Percentiles rank a stretch among this genome's conserved stretches.
Conservation (phyloP, 1,139 yeast genomes). For the Suhomyces terraborum region DNA sequence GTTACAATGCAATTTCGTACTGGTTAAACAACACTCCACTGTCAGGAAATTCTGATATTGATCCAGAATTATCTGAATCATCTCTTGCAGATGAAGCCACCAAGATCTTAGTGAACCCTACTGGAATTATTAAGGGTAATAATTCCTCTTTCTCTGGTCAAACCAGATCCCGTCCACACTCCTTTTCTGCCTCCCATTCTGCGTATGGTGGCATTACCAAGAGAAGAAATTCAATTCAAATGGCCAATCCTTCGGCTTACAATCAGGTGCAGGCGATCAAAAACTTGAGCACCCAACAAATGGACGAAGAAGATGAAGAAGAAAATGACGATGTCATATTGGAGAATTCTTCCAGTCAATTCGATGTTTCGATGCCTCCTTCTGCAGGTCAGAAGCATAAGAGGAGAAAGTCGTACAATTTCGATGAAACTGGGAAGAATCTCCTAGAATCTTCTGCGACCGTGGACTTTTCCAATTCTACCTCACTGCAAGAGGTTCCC, state of each 20-base stretch:
- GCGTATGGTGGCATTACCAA: constrained; percentile 13
- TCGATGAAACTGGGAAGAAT: constrained; percentile 5
- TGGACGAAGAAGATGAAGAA: constrained; percentile 13
- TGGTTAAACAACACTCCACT: constrained; percentile 32
- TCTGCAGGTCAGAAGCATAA: constrained; percentile 19
- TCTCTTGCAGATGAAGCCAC: constrained; percentile 13
- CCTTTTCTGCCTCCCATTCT: constrained; percentile 17
- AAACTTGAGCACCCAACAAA: constrained; percentile 6
- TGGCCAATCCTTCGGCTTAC: constrained; percentile 10
- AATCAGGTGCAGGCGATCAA: constrained; percentile 5
- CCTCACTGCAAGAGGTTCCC: constrained; percentile 1
- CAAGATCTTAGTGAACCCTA: constrained; percentile 17
- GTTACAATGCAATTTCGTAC: constrained; percentile 41
- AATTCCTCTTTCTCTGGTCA: constrained; percentile 3
- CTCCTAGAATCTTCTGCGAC: not conserved
- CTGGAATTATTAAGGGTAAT: constrained; percentile 18
- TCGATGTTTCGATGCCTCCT: constrained; percentile 2
- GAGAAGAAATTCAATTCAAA: constrained; percentile 17
- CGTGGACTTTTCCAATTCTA: not conserved
- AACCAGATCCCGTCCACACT: constrained; percentile 11
- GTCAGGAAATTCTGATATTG: constrained; percentile 7
- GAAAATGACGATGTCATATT: constrained; percentile 7
- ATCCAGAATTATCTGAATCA: constrained; percentile 6
- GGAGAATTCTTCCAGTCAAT: constrained; percentile 2
- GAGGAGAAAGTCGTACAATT: constrained; percentile 16